Base-by-base conservation (phyloP, 2,329 filamentous ascomycete species). In the Tolypocladium amazonense region DNA sequence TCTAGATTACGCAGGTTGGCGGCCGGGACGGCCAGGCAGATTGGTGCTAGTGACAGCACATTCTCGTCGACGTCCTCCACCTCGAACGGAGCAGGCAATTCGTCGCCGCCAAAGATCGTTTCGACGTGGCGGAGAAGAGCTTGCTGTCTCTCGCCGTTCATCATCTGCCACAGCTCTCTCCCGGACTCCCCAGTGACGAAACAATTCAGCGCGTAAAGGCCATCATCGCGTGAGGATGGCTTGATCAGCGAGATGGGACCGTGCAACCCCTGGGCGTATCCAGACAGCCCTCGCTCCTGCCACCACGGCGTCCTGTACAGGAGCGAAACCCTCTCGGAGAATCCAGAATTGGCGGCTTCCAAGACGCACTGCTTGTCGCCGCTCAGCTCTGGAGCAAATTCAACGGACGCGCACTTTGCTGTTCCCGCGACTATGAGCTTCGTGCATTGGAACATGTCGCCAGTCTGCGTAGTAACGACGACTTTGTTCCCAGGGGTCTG, bases 271-370 rank as follows among this genome's bases (percentile, higher is more conserved):
- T 61, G 62, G 4, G 63, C 63, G 33, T 56, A 60, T 30, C 63
- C 64, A 14, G 60, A 65, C 18, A 66, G 56, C 2, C 64, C 63
- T n/a, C 62, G 59, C 52, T 65, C 61, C 11, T 58, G 62, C 66
- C 66, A 68, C 66, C 66, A 68, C 15, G 66, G 62, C 56, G 61
- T 58, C 6, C 65, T 62, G 33, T 62, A 67, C 2, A 61, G 39
- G 14, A 67, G 12, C 6, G 60, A 57, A n/a, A 61, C 59, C 30
- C 62, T 64, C 47, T 57, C 59, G 57, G 60, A 61, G 56, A 64
- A 68, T 2, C 63, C 64, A 14, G 45, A 23, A 53, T 63, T 57
- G 27, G 62, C 54, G 2, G 53, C 50, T 25, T 55, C 54, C 27
- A 59, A 60, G 37, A 65, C 58, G 62, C 66, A 67, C 25, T 59